These are phyloP conservation scores for Epichloe gansuensis DNA, from an alignment of 2,329 filamentous ascomycete species.

Conservation along the genomic window DNA sequence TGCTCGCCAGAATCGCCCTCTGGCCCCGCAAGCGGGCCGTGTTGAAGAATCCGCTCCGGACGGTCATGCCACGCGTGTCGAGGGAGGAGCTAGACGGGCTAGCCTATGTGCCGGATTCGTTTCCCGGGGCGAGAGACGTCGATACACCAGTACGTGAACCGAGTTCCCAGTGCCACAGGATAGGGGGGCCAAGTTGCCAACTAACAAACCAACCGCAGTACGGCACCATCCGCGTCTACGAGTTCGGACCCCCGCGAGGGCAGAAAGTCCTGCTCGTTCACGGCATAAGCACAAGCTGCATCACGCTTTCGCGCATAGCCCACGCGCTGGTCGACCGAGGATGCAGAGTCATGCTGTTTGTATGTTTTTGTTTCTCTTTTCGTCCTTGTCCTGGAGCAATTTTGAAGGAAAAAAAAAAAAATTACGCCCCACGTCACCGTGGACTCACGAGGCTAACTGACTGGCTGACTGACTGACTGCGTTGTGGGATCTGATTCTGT, in stretches of 20 bases:
- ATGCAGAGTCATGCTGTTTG: conserved; percentile 70
- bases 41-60: conserved; percentile 32
- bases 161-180: not conserved
- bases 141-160: conserved; percentile 40
- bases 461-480: too few relatives aligned
- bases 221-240: conserved; percentile 65
- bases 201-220: conserved; percentile 30
- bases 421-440: too few relatives aligned
- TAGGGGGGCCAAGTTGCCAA: not conserved
- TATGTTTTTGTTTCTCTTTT: conserved; percentile 19
- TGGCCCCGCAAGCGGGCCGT: conserved; percentile 27
- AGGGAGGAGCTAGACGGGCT: conserved; percentile 24
- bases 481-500: too few relatives aligned
- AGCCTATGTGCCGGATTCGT: conserved; percentile 51
- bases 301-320: conserved; percentile 56
- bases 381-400: not conserved
- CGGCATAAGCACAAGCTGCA: conserved; percentile 71
- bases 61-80: conserved; percentile 23
- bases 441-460: too few relatives aligned
- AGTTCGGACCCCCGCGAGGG: conserved; percentile 65
- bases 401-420: too few relatives aligned
- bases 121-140: conserved; percentile 64
- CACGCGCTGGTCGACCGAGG: conserved; percentile 53
- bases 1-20: conserved; percentile 21
- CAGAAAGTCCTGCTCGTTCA: conserved; percentile 67